These are phyloP conservation scores for Dillenia suffruticosa DNA, from an alignment of 164 flowering plant species.

Conservation along the genomic window DNA sequence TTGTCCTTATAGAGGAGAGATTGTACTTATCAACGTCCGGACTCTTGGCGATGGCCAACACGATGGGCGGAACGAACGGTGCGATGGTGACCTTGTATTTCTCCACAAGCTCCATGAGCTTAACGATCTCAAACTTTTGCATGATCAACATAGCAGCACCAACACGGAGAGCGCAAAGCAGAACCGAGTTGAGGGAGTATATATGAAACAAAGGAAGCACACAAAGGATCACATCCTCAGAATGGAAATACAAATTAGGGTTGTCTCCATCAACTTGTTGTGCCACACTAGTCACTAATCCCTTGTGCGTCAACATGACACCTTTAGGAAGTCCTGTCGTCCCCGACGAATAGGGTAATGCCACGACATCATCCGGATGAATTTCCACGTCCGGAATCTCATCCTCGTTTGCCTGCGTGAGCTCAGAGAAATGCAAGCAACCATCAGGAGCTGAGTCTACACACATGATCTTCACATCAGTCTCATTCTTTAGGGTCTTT, in stretches of 20 bases:
- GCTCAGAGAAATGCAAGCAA: constrained; percentile 52
- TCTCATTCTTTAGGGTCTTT: constrained; percentile 26
- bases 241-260: constrained; percentile 58
- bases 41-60: constrained; percentile 67
- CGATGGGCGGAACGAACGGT: constrained; percentile 89
- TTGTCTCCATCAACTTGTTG: constrained; percentile 97
- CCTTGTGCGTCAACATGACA: constrained; percentile 79
- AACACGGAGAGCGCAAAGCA: constrained; percentile 66
- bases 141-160: constrained; percentile 80
- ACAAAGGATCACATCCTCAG: constrained; percentile 74
- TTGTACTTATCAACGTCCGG: constrained; percentile 58
- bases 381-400: constrained; percentile 50
- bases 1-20: constrained; percentile 60
- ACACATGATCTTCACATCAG: constrained; percentile 37
- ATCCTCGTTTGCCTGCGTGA: constrained; percentile 42
- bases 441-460: constrained; percentile 41
- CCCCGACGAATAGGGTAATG: constrained; percentile 89
- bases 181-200: constrained; percentile 69
- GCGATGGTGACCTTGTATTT: constrained; percentile 64
- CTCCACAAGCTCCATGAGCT: constrained; percentile 56
- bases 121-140: constrained; percentile 65
- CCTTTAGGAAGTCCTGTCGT: constrained; percentile 96
- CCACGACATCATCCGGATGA: constrained; percentile 69
- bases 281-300: constrained; percentile 76
- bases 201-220: constrained; percentile 83